Evolutionary conservation across 805 yeast genomes (phyloP).

Genomic region (Ogataea paraovalis): DNA sequence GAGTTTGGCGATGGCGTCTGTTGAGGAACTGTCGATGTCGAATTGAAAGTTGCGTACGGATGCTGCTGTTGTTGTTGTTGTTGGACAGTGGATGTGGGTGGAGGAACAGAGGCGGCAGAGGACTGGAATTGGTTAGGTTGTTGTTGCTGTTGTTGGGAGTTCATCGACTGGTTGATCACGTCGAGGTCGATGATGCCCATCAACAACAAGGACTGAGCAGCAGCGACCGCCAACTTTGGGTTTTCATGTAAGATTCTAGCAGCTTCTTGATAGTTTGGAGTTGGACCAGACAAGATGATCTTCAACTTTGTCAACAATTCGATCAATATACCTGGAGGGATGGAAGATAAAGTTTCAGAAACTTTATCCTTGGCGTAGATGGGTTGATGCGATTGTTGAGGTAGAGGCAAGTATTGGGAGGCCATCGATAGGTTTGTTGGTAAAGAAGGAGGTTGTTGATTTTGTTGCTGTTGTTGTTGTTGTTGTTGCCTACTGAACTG

Average conservation of each 20-base stretch:
- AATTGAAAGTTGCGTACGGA: not conserved
- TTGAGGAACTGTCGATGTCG: not conserved
- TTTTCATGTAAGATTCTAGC: conserved; percentile 49
- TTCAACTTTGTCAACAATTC: conserved; percentile 67
- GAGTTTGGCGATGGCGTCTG: conserved; percentile 3
- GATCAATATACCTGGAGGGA: conserved; percentile 68
- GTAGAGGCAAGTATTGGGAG: conserved; percentile 51
- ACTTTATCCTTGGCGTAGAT: conserved; percentile 52
- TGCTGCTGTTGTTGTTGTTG: conserved; percentile 10
- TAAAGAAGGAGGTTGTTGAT: conserved; percentile 22
- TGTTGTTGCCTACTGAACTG: conserved; percentile 25
- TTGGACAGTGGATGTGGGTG: not conserved
- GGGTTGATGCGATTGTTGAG: conserved; percentile 26
- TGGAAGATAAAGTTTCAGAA: conserved; percentile 54
- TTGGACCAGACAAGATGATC: conserved; percentile 47
- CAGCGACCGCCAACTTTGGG: conserved; percentile 58
- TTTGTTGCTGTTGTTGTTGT: conserved; percentile 10
- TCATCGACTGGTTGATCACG: conserved; percentile 55
- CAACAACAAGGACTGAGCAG: conserved; percentile 68
- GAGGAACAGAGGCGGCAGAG: not conserved
- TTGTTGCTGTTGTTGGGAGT: conserved; percentile 18
- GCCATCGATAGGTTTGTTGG: conserved; percentile 53
- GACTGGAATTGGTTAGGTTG: conserved; percentile 9
- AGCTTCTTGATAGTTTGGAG: conserved; percentile 47
- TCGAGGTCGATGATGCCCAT: conserved; percentile 74